A percentile compares a stretch with the other conserved stretches of the same genome.
phyloP scores from a whole-genome alignment of 352 stramenopile genomes.

The Globisporangium okanoganense region DNA sequence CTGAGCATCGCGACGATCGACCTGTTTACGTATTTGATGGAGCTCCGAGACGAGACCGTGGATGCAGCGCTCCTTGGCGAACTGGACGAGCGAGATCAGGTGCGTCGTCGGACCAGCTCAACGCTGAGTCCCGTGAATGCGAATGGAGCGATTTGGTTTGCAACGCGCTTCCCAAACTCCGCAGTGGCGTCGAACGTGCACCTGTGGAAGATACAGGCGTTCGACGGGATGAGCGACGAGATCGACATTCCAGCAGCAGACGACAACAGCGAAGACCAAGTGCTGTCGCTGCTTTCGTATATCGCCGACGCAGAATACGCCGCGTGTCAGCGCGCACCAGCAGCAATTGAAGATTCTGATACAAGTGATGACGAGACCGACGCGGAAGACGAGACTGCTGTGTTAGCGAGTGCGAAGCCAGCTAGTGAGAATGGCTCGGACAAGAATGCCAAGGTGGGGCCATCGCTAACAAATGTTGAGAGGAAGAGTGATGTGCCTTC shows the following conservation, averaged over 20 bases:
- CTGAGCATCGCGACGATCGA: conserved; percentile 83
- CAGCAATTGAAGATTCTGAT: conserved; percentile 30
- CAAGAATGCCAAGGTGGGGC: neutral
- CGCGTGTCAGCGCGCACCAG: conserved; percentile 58
- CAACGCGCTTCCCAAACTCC: conserved; percentile 74
- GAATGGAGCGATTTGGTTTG: conserved; percentile 73
- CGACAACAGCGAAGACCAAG: conserved; percentile 64
- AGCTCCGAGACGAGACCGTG: conserved; percentile 59
- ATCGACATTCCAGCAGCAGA: conserved; percentile 61
- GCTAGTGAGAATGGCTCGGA: neutral
- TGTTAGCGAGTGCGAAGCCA: neutral
- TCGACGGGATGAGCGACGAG: conserved; percentile 36
- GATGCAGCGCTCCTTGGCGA: conserved; percentile 52
- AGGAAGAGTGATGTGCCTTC: conserved; percentile 6
- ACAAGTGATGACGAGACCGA: conserved; percentile 45
- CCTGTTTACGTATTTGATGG: conserved; percentile 69
- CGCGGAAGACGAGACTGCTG: conserved; percentile 7
- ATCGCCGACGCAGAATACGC: conserved; percentile 81
- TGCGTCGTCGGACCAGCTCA: neutral
- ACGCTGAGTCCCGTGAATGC: conserved; percentile 22
- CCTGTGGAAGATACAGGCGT: conserved; percentile 76
- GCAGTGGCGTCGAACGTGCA: conserved; percentile 74
- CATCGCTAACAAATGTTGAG: neutral
- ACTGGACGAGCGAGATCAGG: neutral
- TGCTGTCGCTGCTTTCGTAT: conserved; percentile 80